Evolutionary conservation across 306 rosid species (phyloP).

Genomic region (Purshia tridentata): DNA sequence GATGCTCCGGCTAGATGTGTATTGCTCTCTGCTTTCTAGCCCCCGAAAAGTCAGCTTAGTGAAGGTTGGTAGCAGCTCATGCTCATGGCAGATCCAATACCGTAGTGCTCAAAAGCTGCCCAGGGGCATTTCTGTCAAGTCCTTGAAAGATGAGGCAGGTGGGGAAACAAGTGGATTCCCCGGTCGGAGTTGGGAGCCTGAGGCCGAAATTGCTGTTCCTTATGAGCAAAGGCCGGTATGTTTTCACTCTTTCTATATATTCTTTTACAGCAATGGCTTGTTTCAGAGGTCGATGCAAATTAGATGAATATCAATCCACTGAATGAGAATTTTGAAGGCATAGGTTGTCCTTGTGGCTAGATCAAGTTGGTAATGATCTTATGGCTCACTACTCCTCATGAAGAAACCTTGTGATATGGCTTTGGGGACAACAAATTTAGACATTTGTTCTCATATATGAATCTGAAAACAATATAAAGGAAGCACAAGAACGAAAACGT

Average conservation of each 20-base stretch:
- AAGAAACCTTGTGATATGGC: constrained; percentile 1
- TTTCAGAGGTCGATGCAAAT: not conserved
- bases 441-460: not conserved
- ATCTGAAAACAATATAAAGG: not conserved
- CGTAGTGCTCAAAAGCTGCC: constrained; percentile 32
- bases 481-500: not conserved
- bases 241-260: not conserved
- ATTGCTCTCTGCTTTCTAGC: constrained; percentile 57
- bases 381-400: not conserved
- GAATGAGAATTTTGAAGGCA: not conserved
- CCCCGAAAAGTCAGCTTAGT: constrained; percentile 49
- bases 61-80: constrained; percentile 40
- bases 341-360: not conserved
- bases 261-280: not conserved
- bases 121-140: constrained; percentile 46
- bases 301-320: not conserved
- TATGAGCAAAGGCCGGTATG: constrained; percentile 93
- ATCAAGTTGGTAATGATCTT: not conserved
- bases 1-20: constrained; percentile 68
- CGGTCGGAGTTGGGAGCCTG: constrained; percentile 85
- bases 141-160: constrained; percentile 64
- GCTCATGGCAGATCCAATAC: constrained; percentile 49
- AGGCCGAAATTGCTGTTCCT: constrained; percentile 86
- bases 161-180: constrained; percentile 72
- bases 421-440: not conserved